These are phyloP conservation scores for Thielaviopsis ethacetica DNA, from an alignment of 2,329 filamentous ascomycete species.

Conservation along the genomic window DNA sequence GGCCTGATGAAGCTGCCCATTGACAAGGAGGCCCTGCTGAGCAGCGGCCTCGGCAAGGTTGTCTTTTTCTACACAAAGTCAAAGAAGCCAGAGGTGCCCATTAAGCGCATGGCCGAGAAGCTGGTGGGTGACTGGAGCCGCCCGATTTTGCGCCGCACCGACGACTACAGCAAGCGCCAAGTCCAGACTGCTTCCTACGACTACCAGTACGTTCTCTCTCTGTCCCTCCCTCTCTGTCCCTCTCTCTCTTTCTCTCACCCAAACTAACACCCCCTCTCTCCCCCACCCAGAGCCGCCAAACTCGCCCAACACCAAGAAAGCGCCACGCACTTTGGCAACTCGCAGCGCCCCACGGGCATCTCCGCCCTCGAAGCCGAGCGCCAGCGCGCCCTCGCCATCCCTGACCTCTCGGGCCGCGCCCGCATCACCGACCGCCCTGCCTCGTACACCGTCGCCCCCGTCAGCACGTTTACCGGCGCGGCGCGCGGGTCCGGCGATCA, in stretches of 20 bases:
- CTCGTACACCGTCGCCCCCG: slow-evolving; percentile 43
- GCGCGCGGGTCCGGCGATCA: slow-evolving; percentile 24
- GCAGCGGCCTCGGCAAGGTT: slow-evolving; percentile 89
- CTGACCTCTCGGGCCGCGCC: slow-evolving; percentile 37
- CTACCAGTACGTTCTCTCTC: slow-evolving; percentile 33
- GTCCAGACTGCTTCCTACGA: slow-evolving; percentile 48
- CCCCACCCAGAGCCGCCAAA: slow-evolving; percentile 31
- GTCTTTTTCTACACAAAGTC: slow-evolving; percentile 94
- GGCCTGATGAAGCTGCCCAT: slow-evolving; percentile 69
- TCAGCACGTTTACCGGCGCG: slow-evolving; percentile 42
- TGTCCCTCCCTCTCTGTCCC: slow-evolving; percentile 9
- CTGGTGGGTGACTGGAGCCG: slow-evolving; percentile 92
- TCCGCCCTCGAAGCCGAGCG: slow-evolving; percentile 34
- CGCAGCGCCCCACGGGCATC: slow-evolving; percentile 28
- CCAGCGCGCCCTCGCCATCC: slow-evolving; percentile 41
- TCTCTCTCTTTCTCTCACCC: neutral
- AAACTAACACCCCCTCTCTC: neutral
- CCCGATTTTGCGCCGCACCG: slow-evolving; percentile 81
- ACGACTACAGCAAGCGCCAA: slow-evolving; percentile 80
- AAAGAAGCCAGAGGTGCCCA: slow-evolving; percentile 70
- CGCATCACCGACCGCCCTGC: slow-evolving; percentile 36
- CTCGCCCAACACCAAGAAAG: slow-evolving; percentile 32
- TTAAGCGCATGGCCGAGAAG: slow-evolving; percentile 87
- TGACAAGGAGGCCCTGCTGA: slow-evolving; percentile 76
- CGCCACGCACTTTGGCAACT: slow-evolving; percentile 33